Evolutionary conservation across 139 green algal genomes (phyloP), one percentile per base, ranked within the genome.

Genomic region (Coelastrella sp.): DNA sequence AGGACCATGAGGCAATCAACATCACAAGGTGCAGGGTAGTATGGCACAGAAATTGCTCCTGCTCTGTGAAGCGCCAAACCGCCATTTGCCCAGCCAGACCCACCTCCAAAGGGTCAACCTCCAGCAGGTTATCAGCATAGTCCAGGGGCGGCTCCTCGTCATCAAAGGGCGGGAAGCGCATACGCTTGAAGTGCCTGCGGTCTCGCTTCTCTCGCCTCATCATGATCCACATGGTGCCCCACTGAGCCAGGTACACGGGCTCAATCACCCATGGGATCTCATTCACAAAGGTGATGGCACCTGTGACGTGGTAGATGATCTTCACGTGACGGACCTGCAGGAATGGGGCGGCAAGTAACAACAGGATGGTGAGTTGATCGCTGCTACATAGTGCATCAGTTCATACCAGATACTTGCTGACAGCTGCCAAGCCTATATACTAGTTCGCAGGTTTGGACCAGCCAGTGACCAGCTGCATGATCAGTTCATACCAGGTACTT

Each of bases 191-290:
- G 95, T 99, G 98, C 75, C 98, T 92, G 22, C 98, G 94, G 93
- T 99, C 98, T 10, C 98, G 94, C 96, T 99, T 99, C 96, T 99
- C 98, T 2, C 98, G 94, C 66, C 98, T 93, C 98, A 99, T 99
- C 98, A 99, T 99, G 95, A 99, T 99, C 97, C 98, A 99, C 98
- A 99, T 99, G 79, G 94, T 98, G 90, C 97, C 98, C 98, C 98
- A 99, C 94, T 99, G 97, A 81, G 98, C 98, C 23, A 98, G 92
- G 96, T 98, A 99, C 2, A 99, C 94, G 0, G 98, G 98, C 95
- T 99, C 97, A 86, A 99, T 99, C 58, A 99, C 98, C 86, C 95
- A 95, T 19, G 98, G 98, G 65, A 98, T 97, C 92, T 99, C 98
- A 90, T 99, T 97, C 83, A 99, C 97, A 92, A 99, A 99, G 5